These are phyloP conservation scores for Plasmodium chabaudi DNA, from an alignment of 169 alveolate genomes.

Conservation along the genomic window DNA sequence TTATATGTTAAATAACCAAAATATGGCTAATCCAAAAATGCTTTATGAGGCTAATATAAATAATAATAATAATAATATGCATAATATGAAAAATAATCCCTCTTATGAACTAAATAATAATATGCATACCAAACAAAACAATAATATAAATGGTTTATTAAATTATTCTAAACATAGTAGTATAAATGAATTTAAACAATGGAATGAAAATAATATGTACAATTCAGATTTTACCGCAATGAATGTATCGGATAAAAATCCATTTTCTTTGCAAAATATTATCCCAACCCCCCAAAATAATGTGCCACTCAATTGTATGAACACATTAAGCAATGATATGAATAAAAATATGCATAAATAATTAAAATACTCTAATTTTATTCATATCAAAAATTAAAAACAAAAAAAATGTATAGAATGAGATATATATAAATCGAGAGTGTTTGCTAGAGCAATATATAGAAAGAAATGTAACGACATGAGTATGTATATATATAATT, in stretches of 20 bases:
- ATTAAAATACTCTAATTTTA: background rate
- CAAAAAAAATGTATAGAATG: no score
- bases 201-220: constrained; percentile 34
- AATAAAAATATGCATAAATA: constrained; percentile 22
- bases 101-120: constrained; percentile 26
- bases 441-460: no score
- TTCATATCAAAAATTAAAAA: constrained; percentile 1
- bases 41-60: constrained; percentile 20
- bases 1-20: constrained; percentile 29
- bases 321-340: constrained; percentile 19
- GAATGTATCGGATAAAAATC: constrained; percentile 74
- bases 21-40: constrained; percentile 22
- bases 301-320: constrained; percentile 17
- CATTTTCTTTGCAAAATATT: constrained; percentile 71
- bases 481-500: no score
- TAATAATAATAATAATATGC: background rate
- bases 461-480: no score
- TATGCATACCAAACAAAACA: constrained; percentile 8
- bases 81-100: constrained; percentile 8
- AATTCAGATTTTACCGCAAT: constrained; percentile 59
- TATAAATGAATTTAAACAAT: constrained; percentile 33
- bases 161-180: constrained; percentile 33
- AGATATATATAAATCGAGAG: no score
- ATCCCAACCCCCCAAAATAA: constrained; percentile 27
- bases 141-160: constrained; percentile 29